Evolutionary conservation across 805 yeast genomes (phyloP), one percentile per base, ranked within the genome.

Genomic region (Scheffersomyces stipitis): DNA sequence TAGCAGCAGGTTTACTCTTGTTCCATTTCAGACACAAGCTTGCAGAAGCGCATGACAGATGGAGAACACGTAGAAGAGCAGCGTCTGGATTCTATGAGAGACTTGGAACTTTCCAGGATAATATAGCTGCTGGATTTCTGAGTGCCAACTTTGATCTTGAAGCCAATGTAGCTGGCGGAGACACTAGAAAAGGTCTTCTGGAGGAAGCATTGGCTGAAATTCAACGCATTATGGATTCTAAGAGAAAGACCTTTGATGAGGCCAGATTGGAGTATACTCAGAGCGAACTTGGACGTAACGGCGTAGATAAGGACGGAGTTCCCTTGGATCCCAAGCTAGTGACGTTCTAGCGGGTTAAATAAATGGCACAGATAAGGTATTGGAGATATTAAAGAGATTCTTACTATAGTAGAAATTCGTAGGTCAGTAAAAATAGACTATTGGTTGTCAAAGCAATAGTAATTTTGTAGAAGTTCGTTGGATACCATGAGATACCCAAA

Each of bases 121-220:
- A 81, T 33, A 27, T 60, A 31, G 66, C 76, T 31, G 60, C 64
- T 5, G 91, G 91, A 0, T 56, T 86, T 16, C 62, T 71, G 18
- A 83, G 91, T 4, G 64, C 60, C 28, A 72, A 65, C 20, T 86
- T 86, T 50, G 76, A 81, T 54, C 52, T 86, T 8, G 46, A 51
- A 3, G 44, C 62, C 3, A 69, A 74, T 31, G 60, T 71, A 10
- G 58, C 57, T 15, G 40, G 51, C n/a, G 63, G 60, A 7, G 95
- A 86, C 49, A 28, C 63, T 1, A 71, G 95, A 37, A 49, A 60
- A n/a, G 93, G 93, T 0, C 63, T 86, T 24, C 80, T 77, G 52
- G 77, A 68, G 27, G 51, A 40, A 4, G 76, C 85, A 2, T 81
- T 80, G 55, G 48, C 49, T 13, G 71, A 63, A 36, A 76, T 86